Base-by-base conservation (phyloP, 202 grass and related monocot genomes). In the Bolboschoenoplectus hybrid region DNA sequence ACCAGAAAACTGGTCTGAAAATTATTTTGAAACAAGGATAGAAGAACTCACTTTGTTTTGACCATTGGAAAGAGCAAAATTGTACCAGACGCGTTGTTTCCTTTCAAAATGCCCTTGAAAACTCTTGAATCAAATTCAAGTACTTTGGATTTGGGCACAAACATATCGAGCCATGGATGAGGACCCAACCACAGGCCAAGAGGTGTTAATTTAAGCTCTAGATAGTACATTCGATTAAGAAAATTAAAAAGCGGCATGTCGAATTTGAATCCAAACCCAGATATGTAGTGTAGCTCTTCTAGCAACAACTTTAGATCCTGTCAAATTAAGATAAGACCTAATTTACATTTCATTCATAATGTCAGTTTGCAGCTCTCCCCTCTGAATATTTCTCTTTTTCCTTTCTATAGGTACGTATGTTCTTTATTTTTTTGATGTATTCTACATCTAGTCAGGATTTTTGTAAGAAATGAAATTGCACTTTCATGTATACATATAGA, bases 151-250 rank as follows among this genome's bases (percentile, higher is more conserved):
- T 84, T 43, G 4, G 92, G 92, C 20, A 94, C 86, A 76, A 97
- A 80, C 19, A 97, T 16, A 91, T 85, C 89, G 62, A 97, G 86
- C 95, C 92, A 97, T 1, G 95, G 92, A 74, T 97, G 95, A 12
- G 95, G 95, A 41, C 91, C 79, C 0, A 26, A 69, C 95, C 95
- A 97, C 2, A 86, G 56, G 0, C 92, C 91, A 53, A 56, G 10
- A 65, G 89, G 86, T 1, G 83, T 72, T 0, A 91, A 89, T 35
- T 63, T 12, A 46, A 81, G 7, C 88, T 93, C 92, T 60, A 58
- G 75, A 3, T 5, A 4, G 40, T 70, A 60, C 63, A 93, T 86
- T 49, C 92, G 73, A 81, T 97, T 80, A 4, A 94, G 91, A 88
- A 93, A 97, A 63, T 87, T 69, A 26, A 44, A 0, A 88, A 94